Evolutionary conservation across 345 rosid species (phyloP).

Genomic region (Syzygium grande): DNA sequence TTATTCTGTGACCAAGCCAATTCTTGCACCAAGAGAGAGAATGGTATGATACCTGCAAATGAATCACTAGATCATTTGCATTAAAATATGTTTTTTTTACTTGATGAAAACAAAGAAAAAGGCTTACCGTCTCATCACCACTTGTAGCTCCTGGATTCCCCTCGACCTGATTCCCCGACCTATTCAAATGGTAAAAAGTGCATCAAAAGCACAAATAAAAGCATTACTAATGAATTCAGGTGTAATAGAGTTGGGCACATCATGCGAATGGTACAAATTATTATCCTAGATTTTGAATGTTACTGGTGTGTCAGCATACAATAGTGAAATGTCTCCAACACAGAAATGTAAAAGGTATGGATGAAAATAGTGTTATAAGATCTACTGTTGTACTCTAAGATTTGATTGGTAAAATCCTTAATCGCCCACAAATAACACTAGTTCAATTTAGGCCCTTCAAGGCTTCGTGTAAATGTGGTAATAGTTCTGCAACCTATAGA

Average conservation of each 20-base stretch:
- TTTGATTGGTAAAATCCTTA: not conserved
- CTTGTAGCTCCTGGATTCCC: conserved; percentile 86
- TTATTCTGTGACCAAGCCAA: conserved; percentile 90
- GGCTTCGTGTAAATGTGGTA: not conserved
- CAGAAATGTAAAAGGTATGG: not conserved
- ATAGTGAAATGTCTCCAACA: not conserved
- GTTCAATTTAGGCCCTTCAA: not conserved
- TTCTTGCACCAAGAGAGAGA: conserved; percentile 96
- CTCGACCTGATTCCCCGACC: conserved; percentile 86
- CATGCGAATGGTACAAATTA: not conserved
- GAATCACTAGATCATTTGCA: not conserved
- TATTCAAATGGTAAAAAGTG: conserved; percentile 22
- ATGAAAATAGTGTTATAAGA: not conserved
- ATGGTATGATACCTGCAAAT: conserved; percentile 77
- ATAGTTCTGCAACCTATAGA: not conserved
- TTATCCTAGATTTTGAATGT: not conserved
- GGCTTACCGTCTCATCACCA: conserved; percentile 92
- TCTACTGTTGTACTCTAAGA: not conserved
- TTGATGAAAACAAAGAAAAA: conserved; percentile 2
- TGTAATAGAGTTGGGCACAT: not conserved
- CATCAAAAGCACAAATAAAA: not conserved
- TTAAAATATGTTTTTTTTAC: not conserved
- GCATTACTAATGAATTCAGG: not conserved
- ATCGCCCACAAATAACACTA: not conserved
- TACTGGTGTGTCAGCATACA: not conserved